Conservation (phyloP, 805 yeast genomes). For the Yarrowia divulgata region DNA sequence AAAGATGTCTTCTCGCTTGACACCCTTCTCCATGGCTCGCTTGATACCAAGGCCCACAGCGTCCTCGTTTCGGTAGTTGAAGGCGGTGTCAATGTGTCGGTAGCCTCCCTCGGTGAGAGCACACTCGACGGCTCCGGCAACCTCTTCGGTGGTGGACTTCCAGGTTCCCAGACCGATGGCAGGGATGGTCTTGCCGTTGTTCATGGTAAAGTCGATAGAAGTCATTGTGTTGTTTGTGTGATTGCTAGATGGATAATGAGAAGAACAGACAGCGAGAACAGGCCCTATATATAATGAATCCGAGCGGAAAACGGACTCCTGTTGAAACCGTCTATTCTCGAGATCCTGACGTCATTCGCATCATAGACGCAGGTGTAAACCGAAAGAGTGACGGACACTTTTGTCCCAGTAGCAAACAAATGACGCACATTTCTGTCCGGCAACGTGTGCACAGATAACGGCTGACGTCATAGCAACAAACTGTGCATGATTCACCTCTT, state of each 20-base stretch:
- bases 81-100: constrained; percentile 30
- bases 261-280: neutral
- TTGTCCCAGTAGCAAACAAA: neutral
- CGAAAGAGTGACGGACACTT: constrained; percentile 7
- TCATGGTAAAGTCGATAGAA: constrained; percentile 53
- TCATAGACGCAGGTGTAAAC: constrained; percentile 12
- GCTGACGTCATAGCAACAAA: constrained; percentile 10
- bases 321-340: neutral
- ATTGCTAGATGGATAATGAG: neutral
- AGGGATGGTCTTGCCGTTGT: constrained; percentile 67
- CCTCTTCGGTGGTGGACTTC: constrained; percentile 27
- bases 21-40: constrained; percentile 53
- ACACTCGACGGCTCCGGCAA: constrained; percentile 12
- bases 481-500: neutral
- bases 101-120: constrained; percentile 22
- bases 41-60: constrained; percentile 67
- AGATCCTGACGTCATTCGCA: constrained; percentile 17
- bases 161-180: constrained; percentile 65
- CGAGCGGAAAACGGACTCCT: no score
- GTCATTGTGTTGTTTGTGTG: constrained; percentile 14
- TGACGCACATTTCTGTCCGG: constrained; percentile 8
- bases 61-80: constrained; percentile 58
- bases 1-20: constrained; percentile 60
- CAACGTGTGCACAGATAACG: neutral
- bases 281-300: constrained; percentile 3